A percentile compares a stretch with the other conserved stretches of the same genome.
Conservation (phyloP, 1,284 basidiomycete species). For the Ceratobasidium sp. region DNA sequence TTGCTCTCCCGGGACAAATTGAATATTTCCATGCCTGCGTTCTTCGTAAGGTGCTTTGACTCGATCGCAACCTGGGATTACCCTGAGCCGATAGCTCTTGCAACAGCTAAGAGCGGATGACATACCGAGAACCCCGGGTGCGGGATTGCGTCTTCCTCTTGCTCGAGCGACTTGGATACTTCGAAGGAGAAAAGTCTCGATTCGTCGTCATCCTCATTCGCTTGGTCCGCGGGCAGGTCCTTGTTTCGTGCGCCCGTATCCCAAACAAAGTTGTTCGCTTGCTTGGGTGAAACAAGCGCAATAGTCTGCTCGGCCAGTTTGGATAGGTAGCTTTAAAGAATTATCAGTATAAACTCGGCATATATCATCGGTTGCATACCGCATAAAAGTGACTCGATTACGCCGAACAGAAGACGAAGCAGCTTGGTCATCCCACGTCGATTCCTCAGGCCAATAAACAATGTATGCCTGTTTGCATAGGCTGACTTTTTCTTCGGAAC, state of each 20-base stretch:
- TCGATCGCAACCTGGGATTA: slow-evolving; percentile 10
- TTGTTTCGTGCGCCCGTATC: slow-evolving; percentile 33
- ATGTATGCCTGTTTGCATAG: slow-evolving; percentile 32
- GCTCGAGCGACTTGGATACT: slow-evolving; percentile 40
- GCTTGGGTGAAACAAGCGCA: slow-evolving; percentile 40
- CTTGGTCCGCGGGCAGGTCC: slow-evolving; percentile 26
- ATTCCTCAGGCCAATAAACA: slow-evolving; percentile 44
- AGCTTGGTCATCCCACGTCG: slow-evolving; percentile 43
- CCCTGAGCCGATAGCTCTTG: not conserved
- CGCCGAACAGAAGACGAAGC: slow-evolving; percentile 39
- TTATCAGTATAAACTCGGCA: not conserved
- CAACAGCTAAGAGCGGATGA: not conserved
- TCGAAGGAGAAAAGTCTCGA: slow-evolving; percentile 40
- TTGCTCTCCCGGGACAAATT: slow-evolving; percentile 31
- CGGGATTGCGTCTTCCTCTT: slow-evolving; percentile 38
- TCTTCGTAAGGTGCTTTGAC: not conserved
- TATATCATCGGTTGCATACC: slow-evolving; percentile 3
- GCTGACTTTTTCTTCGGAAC: not conserved
- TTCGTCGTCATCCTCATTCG: slow-evolving; percentile 25
- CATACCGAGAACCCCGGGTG: slow-evolving; percentile 38
- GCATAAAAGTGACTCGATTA: slow-evolving; percentile 43
- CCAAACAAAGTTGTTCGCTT: slow-evolving; percentile 38
- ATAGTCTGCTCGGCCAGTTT: slow-evolving; percentile 42
- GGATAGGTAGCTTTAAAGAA: slow-evolving; percentile 39
- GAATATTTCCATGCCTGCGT: not conserved